Base-by-base conservation (phyloP, 163 green algal genomes). In the Scenedesmus sp. region DNA sequence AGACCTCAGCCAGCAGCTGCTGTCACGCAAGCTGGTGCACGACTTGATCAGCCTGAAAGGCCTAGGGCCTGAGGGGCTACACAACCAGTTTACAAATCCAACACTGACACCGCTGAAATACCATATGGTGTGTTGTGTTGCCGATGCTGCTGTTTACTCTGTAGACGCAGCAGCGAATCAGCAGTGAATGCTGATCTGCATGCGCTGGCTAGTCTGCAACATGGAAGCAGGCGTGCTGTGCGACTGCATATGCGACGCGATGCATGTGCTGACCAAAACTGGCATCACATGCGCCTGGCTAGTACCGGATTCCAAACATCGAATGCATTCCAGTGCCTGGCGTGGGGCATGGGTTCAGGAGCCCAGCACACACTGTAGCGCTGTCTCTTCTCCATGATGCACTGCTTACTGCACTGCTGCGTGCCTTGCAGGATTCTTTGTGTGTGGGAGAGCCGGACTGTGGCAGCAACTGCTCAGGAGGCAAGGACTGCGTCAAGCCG, bases 21-120 rank as follows among this genome's bases (percentile, higher is more conserved):
- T 89, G 57, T 46, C n/a, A 9, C 84, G 84, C 84, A 89, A 89
- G 84, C 84, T 89, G 59, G 60, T 89, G 20, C 84, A 89, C 60
- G 84, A 89, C 60, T 10, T 89, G 46, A 7, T 89, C 4, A 26
- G 8, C 15, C 60, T 89, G 10, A 89, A 89, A 16, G 84, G 84
- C 12, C 46, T 89, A 15, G 84, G 5, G 2, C 84, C 62, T 34
- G 62, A 55, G 2, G 84, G 84, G 26, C 62, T n/a, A 0, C 2
- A 76, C 34, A 46, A 79, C 84, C 84, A 55, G 60, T 89, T 89
- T 12, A 89, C 84, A 34, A 15, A 13, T 34, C 23, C 62, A 15
- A 20, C 10, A 10, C 20, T 77, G 2, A 7, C 9, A 9, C 4
- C 59, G 5, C 62, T 82, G 13, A 79, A 26, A 10, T 76, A 81